Base-by-base conservation (phyloP, 1,284 basidiomycete species). In the Pisolithus thermaeus region DNA sequence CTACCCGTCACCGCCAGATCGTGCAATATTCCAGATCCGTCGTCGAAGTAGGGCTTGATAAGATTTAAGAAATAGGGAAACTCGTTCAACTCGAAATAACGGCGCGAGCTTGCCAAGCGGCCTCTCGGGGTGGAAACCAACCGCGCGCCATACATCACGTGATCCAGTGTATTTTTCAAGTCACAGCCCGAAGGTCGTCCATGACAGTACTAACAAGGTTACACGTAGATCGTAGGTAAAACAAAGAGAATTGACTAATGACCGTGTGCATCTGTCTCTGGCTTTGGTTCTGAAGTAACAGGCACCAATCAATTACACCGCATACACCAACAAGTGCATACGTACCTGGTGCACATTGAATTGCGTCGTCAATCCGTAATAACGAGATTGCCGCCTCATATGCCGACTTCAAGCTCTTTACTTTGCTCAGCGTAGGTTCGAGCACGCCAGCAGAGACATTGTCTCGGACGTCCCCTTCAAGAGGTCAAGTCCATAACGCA, bases 371-470 rank as follows among this genome's bases (percentile, higher is more conserved):
- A 65, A 99, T 99, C 55, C 97, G 84, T 65, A 99, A 74, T 59
- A 99, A 73, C 55, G 92, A 92, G 28, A 97, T 95, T 8, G 96
- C 94, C 14, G 97, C 96, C 72, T 99, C 97, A 58, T 97, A 91
- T 20, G 95, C 95, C 47, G 87, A 91, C 77, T 99, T 99, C 69
- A 99, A 73, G 67, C 90, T 95, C 71, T 91, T 90, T 58, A 99
- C 90, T 74, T 99, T 99, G 78, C 89, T 91, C 70, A 99, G 82
- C 6, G 95, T 97, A 2, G 97, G 97, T 73, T 99, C 97, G 49
- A 99, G 76, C 23, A 99, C 85, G 41, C 97, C 97, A 8, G 94
- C 92, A 50, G 84, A 76, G 50, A 97, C 84, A 65, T 99, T 99
- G 73, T 99, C 97, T 51, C 95, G 79, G 39, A 98, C 92, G 66